These are phyloP conservation scores for Lactuca saligna DNA, from an alignment of 129 eudicot species.

Conservation along the genomic window DNA sequence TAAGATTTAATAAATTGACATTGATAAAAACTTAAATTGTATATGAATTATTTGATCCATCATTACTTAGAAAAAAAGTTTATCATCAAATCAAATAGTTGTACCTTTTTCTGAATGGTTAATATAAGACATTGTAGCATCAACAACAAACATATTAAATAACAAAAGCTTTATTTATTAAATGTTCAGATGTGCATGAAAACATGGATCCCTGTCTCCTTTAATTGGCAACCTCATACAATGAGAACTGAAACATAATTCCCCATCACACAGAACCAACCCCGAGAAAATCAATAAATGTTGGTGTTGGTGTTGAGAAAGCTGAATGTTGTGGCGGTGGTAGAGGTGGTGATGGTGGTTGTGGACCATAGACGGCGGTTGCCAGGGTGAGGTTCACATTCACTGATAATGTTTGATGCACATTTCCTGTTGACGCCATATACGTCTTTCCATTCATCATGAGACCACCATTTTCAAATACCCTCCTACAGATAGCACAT, in stretches of 20 bases:
- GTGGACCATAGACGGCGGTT: background rate
- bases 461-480: background rate
- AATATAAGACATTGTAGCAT: no score
- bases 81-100: no score
- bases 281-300: slow-evolving; percentile 5
- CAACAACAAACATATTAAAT: no score
- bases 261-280: slow-evolving; percentile 10
- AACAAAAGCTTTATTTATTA: no score
- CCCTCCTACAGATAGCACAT: background rate
- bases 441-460: background rate
- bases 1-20: no score
- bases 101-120: no score
- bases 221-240: background rate
- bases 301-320: background rate
- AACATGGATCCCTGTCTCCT: no score
- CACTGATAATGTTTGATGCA: background rate
- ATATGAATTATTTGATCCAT: no score
- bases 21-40: no score
- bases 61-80: no score
- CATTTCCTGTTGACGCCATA: background rate
- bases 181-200: background rate
- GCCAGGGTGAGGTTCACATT: background rate
- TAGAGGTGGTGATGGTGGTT: background rate
- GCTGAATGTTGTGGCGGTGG: background rate
- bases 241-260: background rate